These are phyloP conservation scores for Gaeumannomyces sp. DNA, from an alignment of 2,329 filamentous ascomycete genomes.

Conservation along the genomic window DNA sequence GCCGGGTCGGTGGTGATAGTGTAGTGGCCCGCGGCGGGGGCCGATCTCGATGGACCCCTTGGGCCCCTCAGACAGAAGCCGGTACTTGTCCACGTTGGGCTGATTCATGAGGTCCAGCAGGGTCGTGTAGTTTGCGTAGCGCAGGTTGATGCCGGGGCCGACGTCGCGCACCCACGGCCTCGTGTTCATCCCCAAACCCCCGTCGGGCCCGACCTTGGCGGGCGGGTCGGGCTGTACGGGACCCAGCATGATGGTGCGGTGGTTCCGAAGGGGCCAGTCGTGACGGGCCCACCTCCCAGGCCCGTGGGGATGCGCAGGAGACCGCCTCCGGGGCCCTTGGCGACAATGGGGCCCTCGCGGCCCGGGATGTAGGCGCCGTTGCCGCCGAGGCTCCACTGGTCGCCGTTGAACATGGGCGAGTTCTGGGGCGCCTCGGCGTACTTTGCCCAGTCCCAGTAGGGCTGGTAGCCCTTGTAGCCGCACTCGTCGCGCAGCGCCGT, in stretches of 20 bases:
- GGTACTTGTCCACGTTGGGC: constrained; percentile 14
- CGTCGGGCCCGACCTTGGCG: neutral
- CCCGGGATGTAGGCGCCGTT: constrained; percentile 31
- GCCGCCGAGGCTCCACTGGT: constrained; percentile 35
- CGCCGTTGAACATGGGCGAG: constrained; percentile 45
- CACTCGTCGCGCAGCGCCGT: constrained; percentile 26
- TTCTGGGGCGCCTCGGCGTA: constrained; percentile 29
- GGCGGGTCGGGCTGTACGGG: constrained; percentile 23
- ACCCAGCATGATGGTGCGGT: constrained; percentile 34
- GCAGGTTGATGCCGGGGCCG: constrained; percentile 20
- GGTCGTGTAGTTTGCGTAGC: constrained; percentile 20
- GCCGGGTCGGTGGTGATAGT: constrained; percentile 16
- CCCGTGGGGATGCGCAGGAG: constrained; percentile 34
- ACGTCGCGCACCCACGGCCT: constrained; percentile 26
- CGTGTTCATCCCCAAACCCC: constrained; percentile 24
- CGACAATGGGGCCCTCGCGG: constrained; percentile 19
- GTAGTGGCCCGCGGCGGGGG: constrained; percentile 23
- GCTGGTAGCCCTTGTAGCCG: constrained; percentile 32
- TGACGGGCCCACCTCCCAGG: constrained; percentile 49
- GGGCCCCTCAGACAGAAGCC: constrained; percentile 21
- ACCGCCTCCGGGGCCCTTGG: constrained; percentile 22
- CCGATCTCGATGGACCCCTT: constrained; percentile 25
- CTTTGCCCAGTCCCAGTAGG: constrained; percentile 42
- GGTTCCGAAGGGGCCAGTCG: constrained; percentile 39
- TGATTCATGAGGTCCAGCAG: constrained; percentile 10